Percentiles rank a stretch among this genome's conserved stretches.
phyloP scores from a whole-genome alignment of 352 stramenopile species.

The Globisporangium spinosum region DNA sequence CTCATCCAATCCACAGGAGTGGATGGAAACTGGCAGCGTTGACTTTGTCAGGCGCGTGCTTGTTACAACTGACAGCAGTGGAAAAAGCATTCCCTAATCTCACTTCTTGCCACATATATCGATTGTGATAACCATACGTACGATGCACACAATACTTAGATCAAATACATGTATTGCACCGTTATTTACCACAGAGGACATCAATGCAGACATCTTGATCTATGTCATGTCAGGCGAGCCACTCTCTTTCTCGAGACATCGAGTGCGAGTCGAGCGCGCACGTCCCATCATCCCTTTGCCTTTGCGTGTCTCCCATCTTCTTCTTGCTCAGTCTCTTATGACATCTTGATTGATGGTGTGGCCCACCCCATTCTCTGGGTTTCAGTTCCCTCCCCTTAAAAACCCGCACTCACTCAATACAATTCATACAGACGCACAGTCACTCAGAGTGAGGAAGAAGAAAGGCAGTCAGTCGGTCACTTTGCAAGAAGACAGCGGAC shows the following conservation, averaged over 20 bases:
- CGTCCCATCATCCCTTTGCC: background rate
- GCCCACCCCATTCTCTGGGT: background rate
- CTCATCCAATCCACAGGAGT: background rate
- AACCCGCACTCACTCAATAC: background rate
- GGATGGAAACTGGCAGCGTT: background rate
- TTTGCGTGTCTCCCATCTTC: background rate
- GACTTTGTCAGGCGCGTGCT: background rate
- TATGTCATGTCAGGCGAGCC: background rate
- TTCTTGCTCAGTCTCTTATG: background rate
- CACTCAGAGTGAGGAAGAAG: background rate
- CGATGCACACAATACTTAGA: too few relatives aligned
- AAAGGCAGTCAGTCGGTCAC: background rate
- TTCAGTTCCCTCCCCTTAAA: background rate
- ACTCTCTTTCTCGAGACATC: background rate
- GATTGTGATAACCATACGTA: too few relatives aligned
- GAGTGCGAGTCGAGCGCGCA: too few relatives aligned
- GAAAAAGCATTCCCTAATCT: background rate
- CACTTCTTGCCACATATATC: background rate
- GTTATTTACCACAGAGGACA: background rate
- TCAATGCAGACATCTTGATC: too few relatives aligned
- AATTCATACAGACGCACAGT: slow-evolving; percentile 1
- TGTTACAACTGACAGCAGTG: background rate
- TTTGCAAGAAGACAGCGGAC: background rate
- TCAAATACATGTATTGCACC: too few relatives aligned
- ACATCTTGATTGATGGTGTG: background rate